Evolutionary conservation across 164 flowering plant genomes (phyloP).

Genomic region (Annona squamosa): DNA sequence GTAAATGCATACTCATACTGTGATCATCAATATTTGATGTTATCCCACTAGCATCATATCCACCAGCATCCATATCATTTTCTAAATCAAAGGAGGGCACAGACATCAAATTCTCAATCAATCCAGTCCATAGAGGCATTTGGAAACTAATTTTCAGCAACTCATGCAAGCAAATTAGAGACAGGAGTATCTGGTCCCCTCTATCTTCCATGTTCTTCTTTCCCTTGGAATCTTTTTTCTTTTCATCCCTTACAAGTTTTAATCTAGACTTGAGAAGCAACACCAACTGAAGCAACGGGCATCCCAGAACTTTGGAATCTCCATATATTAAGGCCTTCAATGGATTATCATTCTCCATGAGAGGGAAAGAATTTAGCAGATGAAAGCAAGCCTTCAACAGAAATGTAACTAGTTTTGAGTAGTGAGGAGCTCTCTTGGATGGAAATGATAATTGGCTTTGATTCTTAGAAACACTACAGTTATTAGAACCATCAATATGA

Average conservation of each 20-base stretch:
- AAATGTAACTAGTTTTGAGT: slow-evolving; percentile 35
- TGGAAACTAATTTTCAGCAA: slow-evolving; percentile 28
- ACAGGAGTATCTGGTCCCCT: slow-evolving; percentile 41
- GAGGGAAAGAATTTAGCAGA: slow-evolving; percentile 40
- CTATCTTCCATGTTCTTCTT: slow-evolving; percentile 35
- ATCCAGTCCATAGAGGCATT: slow-evolving; percentile 17
- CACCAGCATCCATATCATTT: slow-evolving; percentile 9
- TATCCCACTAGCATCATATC: slow-evolving; percentile 25
- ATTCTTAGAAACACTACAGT: slow-evolving; percentile 32
- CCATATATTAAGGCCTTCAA: slow-evolving; percentile 51
- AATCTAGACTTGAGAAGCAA: slow-evolving; percentile 38
- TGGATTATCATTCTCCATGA: slow-evolving; percentile 39
- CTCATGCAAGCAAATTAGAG: slow-evolving; percentile 61
- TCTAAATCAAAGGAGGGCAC: slow-evolving; percentile 17
- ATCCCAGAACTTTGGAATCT: slow-evolving; percentile 52
- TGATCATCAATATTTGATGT: slow-evolving; percentile 28
- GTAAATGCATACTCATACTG: slow-evolving; percentile 28
- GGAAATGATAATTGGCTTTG: slow-evolving; percentile 34
- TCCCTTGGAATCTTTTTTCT: slow-evolving; percentile 39
- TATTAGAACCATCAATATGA: slow-evolving; percentile 15
- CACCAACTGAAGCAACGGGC: slow-evolving; percentile 49
- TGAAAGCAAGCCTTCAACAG: slow-evolving; percentile 40
- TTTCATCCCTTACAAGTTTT: slow-evolving; percentile 22
- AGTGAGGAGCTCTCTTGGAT: slow-evolving; percentile 16
- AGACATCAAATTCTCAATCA: slow-evolving; percentile 50